phyloP scores from a whole-genome alignment of 805 yeast genomes.

The Saccharomycopsis fermentans region DNA sequence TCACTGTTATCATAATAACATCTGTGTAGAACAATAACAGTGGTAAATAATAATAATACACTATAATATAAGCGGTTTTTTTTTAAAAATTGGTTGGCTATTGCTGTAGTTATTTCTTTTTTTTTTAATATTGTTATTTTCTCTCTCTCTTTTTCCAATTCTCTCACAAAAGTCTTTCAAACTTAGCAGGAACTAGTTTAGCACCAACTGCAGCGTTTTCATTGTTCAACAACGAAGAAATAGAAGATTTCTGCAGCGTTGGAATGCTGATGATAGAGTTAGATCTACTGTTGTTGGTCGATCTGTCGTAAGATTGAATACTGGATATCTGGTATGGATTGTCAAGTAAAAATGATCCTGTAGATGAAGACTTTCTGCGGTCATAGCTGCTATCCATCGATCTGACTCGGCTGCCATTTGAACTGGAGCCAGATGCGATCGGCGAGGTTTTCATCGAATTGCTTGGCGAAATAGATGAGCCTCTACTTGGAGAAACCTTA shows the following conservation, averaged over 20 bases:
- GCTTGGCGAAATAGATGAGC: background rate
- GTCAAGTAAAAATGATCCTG: background rate
- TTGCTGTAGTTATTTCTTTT: background rate
- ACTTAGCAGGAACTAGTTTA: slow-evolving; percentile 10
- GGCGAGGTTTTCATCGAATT: background rate
- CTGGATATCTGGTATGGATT: slow-evolving; percentile 8
- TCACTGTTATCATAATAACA: too few relatives aligned
- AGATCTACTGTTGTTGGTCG: background rate
- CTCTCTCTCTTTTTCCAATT: background rate
- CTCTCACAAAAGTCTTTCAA: slow-evolving; percentile 10
- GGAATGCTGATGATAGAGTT: background rate
- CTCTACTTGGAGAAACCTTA: background rate
- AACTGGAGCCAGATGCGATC: background rate
- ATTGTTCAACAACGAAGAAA: background rate
- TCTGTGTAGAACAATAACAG: too few relatives aligned
- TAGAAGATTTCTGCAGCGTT: background rate
- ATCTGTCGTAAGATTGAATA: slow-evolving; percentile 7
- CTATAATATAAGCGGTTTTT: too few relatives aligned
- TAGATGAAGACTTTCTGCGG: background rate
- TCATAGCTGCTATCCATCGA: background rate
- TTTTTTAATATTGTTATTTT: background rate
- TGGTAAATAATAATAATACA: too few relatives aligned
- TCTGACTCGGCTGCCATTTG: background rate
- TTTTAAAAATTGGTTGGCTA: too few relatives aligned
- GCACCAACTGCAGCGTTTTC: background rate